Percentiles rank a stretch among this genome's conserved stretches.
phyloP scores from a whole-genome alignment of 192 early-diverging fungal species.

The Coemansia sp. region DNA sequence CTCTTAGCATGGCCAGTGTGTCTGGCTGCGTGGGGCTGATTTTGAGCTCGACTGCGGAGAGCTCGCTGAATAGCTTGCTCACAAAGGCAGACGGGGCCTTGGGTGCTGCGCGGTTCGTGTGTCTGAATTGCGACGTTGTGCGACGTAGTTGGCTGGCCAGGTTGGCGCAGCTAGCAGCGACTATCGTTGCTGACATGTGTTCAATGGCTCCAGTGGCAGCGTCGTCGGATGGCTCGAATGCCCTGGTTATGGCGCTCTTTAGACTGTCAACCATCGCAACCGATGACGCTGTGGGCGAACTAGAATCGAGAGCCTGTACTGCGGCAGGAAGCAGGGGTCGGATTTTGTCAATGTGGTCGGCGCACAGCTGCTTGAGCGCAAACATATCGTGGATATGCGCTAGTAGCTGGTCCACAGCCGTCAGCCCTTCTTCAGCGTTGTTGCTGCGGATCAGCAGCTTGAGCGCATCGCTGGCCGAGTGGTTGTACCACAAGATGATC shows the following conservation, averaged over 20 bases:
- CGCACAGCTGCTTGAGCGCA: not conserved
- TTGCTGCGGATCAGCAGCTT: constrained; percentile 12
- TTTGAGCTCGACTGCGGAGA: constrained; percentile 10
- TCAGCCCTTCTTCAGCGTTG: not conserved
- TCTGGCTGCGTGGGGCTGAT: not conserved
- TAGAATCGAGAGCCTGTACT: not conserved
- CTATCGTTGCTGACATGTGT: constrained; percentile 10
- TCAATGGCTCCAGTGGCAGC: constrained; percentile 1
- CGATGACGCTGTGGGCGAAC: not conserved
- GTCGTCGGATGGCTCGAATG: constrained; percentile 12
- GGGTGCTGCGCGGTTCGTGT: constrained; percentile 39
- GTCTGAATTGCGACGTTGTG: constrained; percentile 43
- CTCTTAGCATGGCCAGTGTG: constrained; percentile 14
- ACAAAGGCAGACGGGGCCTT: constrained; percentile 26
- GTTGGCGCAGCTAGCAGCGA: constrained; percentile 14
- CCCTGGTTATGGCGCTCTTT: constrained; percentile 5
- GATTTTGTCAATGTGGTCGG: constrained; percentile 4
- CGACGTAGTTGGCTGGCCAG: constrained; percentile 44
- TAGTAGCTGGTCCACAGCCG: constrained; percentile 12
- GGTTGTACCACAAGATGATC: constrained; percentile 24
- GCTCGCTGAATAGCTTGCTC: constrained; percentile 16
- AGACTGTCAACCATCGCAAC: not conserved
- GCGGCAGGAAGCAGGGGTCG: not conserved
- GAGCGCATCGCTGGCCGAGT: constrained; percentile 5
- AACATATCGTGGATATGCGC: constrained; percentile 25